Evolutionary conservation across 2,329 filamentous ascomycete genomes (phyloP).

Genomic region (Myriosclerotinia curreyana): DNA sequence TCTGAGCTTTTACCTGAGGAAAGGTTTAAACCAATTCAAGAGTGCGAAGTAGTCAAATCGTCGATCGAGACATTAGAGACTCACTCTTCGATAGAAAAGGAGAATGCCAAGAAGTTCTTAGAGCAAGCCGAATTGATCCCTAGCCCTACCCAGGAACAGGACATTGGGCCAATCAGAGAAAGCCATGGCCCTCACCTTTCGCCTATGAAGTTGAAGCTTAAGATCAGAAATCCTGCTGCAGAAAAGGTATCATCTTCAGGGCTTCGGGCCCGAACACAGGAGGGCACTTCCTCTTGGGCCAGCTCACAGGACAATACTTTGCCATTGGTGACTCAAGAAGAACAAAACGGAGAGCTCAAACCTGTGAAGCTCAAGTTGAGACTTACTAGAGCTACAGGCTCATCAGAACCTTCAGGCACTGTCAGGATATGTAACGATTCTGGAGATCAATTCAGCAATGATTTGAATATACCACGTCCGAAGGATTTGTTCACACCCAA

Average conservation of each 20-base stretch:
- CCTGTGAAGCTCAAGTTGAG: conserved; percentile 36
- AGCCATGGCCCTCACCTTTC: conserved; percentile 16
- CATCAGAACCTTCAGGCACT: conserved; percentile 34
- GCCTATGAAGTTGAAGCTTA: conserved; percentile 31
- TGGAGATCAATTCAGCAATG: conserved; percentile 27
- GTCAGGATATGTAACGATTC: conserved; percentile 34
- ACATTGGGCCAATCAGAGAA: background rate
- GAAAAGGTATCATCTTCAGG: conserved; percentile 26
- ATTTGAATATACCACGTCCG: conserved; percentile 33
- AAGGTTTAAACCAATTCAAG: conserved; percentile 3
- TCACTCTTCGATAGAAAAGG: background rate
- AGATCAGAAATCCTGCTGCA: conserved; percentile 21
- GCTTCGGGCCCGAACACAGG: conserved; percentile 30
- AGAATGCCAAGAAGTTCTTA: background rate
- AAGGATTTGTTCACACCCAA: conserved; percentile 38
- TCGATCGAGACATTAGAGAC: background rate
- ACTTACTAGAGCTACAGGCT: conserved; percentile 35
- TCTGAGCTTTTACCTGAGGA: conserved; percentile 20
- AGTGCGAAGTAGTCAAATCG: background rate
- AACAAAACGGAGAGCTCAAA: conserved; percentile 22
- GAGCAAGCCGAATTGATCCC: background rate
- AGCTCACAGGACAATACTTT: conserved; percentile 22
- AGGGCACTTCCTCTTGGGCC: conserved; percentile 32
- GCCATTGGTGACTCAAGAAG: conserved; percentile 17
- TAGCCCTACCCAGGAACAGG: background rate